Conservation (phyloP, 2,329 filamentous ascomycete species). For the Phaeoacremonium minimum region DNA sequence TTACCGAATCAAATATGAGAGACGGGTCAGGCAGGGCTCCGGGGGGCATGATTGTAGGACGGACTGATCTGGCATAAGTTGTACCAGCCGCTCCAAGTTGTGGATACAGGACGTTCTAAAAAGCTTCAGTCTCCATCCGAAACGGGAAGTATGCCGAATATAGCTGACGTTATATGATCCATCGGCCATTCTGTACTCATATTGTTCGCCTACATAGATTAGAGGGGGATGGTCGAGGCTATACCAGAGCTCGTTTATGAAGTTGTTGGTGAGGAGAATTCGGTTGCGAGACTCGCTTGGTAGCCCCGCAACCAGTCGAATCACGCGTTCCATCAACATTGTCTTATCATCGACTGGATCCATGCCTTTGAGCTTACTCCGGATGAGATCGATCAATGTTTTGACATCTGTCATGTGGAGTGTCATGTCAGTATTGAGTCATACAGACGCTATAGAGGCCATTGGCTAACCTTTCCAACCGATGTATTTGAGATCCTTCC, state of each 20-base stretch:
- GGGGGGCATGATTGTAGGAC: conserved; percentile 53
- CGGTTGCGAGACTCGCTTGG: conserved; percentile 59
- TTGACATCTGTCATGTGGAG: conserved; percentile 50
- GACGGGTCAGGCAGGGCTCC: conserved; percentile 65
- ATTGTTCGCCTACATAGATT: conserved; percentile 58
- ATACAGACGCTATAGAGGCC: too few species aligned
- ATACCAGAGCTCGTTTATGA: conserved; percentile 68
- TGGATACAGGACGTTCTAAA: conserved; percentile 64
- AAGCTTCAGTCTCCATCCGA: too few species aligned
- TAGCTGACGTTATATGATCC: conserved; percentile 59
- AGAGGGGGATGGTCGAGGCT: conserved; percentile 69
- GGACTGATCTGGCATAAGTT: conserved; percentile 61
- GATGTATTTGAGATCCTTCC: conserved; percentile 54
- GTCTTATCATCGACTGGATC: conserved; percentile 68
- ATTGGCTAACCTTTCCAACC: conserved; percentile 35
- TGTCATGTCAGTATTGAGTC: neutral
- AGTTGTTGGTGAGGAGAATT: conserved; percentile 59
- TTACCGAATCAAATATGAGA: conserved; percentile 58
- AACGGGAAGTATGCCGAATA: too few species aligned
- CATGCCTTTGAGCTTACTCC: conserved; percentile 58
- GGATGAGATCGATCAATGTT: conserved; percentile 58
- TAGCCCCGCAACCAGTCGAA: conserved; percentile 64
- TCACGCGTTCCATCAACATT: conserved; percentile 71
- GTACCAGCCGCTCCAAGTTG: conserved; percentile 63
- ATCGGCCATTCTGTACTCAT: conserved; percentile 64